These are phyloP conservation scores for Thuja plicata DNA, from an alignment of 83 land plant species.

Conservation along the genomic window DNA sequence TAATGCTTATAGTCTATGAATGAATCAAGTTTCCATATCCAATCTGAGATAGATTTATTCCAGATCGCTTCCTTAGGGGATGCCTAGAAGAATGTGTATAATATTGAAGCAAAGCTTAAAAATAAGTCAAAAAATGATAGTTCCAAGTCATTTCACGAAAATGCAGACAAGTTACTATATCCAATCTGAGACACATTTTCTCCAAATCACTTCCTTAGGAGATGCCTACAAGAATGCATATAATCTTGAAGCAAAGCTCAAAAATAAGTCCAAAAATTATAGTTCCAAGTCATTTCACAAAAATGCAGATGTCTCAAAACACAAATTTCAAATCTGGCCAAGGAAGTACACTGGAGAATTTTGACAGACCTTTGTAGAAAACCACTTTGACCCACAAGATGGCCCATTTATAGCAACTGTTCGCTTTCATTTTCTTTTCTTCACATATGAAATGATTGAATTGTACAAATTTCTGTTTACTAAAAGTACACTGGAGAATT, in stretches of 20 bases:
- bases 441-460: too few relatives aligned
- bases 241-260: not conserved
- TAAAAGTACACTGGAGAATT: too few relatives aligned
- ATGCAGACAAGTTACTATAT: not conserved
- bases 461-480: too few relatives aligned
- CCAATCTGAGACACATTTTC: not conserved
- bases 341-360: too few relatives aligned
- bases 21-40: not conserved
- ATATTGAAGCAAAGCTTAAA: not conserved
- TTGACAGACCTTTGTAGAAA: too few relatives aligned
- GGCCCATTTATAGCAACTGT: too few relatives aligned
- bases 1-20: too few relatives aligned
- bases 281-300: not conserved
- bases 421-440: too few relatives aligned
- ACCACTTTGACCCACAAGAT: too few relatives aligned
- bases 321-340: too few relatives aligned
- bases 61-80: not conserved
- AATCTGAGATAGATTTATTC: not conserved
- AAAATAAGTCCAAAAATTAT: not conserved
- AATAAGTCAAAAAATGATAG: too few relatives aligned
- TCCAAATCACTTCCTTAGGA: not conserved
- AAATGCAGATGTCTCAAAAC: not conserved
- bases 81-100: not conserved
- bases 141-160: not conserved
- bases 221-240: not conserved